A percentile compares a stretch with the other conserved stretches of the same genome.
phyloP scores from a whole-genome alignment of 768 basidiomycete genomes.

The Mycena maculata region DNA sequence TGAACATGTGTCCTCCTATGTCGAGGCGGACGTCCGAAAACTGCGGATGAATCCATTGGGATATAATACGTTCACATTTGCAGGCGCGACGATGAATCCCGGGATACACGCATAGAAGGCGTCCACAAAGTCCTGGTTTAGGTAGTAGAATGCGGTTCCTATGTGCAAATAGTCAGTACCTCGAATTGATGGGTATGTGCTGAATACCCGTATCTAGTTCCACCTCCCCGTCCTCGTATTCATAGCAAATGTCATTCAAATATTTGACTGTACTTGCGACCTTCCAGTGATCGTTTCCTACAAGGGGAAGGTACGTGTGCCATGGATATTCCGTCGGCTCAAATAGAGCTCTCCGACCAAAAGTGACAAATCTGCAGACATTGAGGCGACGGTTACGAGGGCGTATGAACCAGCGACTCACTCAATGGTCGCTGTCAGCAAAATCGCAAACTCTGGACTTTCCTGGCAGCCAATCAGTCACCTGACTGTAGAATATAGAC shows the following conservation, averaged over 20 bases:
- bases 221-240: not conserved
- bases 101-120: not conserved
- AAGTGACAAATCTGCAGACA: not conserved
- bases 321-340: not conserved
- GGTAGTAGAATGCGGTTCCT: not conserved
- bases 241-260: not conserved
- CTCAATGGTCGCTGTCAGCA: not conserved
- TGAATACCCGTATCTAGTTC: conserved; percentile 1
- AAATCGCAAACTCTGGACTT: not conserved
- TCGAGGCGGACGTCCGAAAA: not conserved
- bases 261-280: not conserved
- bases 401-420: not conserved
- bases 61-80: not conserved
- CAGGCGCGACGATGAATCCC: not conserved
- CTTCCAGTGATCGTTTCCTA: not conserved
- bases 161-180: not conserved
- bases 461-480: not conserved
- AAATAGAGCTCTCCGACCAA: not conserved
- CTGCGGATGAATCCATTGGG: not conserved
- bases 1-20: conserved; percentile 4
- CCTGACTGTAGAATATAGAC: no score
- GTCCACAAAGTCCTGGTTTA: not conserved
- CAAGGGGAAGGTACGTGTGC: not conserved
- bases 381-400: not conserved
- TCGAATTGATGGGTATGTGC: not conserved